These are phyloP conservation scores for Pisolithus orientalis DNA, from an alignment of 768 basidiomycete species.

Conservation along the genomic window DNA sequence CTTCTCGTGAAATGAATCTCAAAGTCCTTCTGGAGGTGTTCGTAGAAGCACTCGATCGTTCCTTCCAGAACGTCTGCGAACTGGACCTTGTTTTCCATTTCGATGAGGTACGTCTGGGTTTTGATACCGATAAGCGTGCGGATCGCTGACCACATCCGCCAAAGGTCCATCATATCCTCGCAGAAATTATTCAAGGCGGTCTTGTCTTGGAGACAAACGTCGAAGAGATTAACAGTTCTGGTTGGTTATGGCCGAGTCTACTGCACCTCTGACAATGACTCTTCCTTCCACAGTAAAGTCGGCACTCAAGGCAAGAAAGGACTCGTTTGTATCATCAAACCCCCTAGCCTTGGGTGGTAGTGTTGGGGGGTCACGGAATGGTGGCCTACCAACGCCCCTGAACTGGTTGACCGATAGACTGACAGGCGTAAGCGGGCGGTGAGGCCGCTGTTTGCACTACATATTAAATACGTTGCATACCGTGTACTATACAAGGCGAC, in stretches of 20 bases:
- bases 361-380: constrained; percentile 55
- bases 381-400: constrained; percentile 61
- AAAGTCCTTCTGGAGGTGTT: constrained; percentile 54
- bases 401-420: constrained; percentile 77
- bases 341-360: constrained; percentile 68
- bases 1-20: background rate
- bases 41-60: constrained; percentile 91
- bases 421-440: constrained; percentile 55
- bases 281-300: constrained; percentile 47
- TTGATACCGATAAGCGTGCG: background rate
- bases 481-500: background rate
- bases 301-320: constrained; percentile 65
- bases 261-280: constrained; percentile 9
- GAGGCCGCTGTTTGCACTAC: background rate
- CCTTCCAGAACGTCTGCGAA: constrained; percentile 98
- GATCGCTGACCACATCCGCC: background rate
- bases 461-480: background rate
- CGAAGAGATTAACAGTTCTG: constrained; percentile 69
- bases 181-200: constrained; percentile 96
- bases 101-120: constrained; percentile 65
- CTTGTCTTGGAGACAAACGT: constrained; percentile 94
- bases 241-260: constrained; percentile 35
- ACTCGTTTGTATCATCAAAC: constrained; percentile 76
- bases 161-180: constrained; percentile 89
- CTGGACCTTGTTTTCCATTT: constrained; percentile 98